These are phyloP conservation scores for Amanita subjunquillea DNA, from an alignment of 768 basidiomycete species.

Conservation along the genomic window DNA sequence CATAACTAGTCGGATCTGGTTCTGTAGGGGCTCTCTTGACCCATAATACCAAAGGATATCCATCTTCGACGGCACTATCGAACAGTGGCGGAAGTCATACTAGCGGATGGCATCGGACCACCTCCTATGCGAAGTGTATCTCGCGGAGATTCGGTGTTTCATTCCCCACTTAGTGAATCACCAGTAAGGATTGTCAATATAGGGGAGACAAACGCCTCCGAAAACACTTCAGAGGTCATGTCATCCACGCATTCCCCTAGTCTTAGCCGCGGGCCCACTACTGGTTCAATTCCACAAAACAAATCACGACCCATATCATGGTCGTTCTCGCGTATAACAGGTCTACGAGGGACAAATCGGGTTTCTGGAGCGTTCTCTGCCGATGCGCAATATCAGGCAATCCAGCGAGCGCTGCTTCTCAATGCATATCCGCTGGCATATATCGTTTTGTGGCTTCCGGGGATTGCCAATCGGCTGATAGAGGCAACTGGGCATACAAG, in stretches of 20 bases:
- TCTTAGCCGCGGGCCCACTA: background rate
- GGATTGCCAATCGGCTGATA: constrained; percentile 8
- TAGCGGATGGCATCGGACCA: background rate
- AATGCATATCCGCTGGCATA: constrained; percentile 11
- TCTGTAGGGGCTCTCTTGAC: background rate
- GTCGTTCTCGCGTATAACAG: background rate
- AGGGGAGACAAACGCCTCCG: background rate
- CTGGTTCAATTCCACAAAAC: background rate
- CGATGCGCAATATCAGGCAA: background rate
- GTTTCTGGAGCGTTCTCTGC: background rate
- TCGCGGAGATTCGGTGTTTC: background rate
- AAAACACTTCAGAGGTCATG: background rate
- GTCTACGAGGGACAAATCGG: background rate
- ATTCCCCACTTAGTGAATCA: background rate
- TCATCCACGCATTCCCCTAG: background rate
- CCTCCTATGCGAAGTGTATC: background rate
- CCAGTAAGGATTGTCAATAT: background rate
- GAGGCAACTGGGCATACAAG: constrained; percentile 8
- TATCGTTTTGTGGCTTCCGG: constrained; percentile 11
- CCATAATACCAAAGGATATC: background rate
- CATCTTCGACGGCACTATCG: constrained; percentile 3
- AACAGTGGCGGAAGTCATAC: background rate
- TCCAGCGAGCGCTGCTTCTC: constrained; percentile 6
- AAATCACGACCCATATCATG: background rate
- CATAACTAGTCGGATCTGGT: too few species aligned